Conservation (phyloP, 2,329 filamentous ascomycete genomes). For the Chalara sp. region DNA sequence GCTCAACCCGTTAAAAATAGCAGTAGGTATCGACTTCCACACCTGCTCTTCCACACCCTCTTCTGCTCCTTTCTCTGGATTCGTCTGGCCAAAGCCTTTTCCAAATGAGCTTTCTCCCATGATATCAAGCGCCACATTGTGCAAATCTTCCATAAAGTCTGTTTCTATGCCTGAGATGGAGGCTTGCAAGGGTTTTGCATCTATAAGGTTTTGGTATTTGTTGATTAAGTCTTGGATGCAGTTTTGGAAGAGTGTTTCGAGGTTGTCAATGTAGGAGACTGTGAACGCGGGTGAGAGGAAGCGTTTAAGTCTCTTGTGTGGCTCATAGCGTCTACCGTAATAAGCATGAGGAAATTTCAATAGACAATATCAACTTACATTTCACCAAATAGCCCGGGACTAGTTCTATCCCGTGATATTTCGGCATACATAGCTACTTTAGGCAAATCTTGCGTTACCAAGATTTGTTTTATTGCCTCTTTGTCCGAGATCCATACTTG, state of each 20-base stretch:
- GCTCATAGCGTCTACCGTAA: constrained; percentile 15
- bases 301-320: constrained; percentile 20
- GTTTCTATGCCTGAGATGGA: constrained; percentile 5
- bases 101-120: constrained; percentile 24
- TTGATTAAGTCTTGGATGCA: constrained; percentile 12
- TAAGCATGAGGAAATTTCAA: not conserved
- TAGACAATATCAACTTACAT: constrained; percentile 8
- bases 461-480: constrained; percentile 15
- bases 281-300: constrained; percentile 23
- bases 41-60: constrained; percentile 15
- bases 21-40: constrained; percentile 13
- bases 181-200: constrained; percentile 1
- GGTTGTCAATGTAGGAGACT: constrained; percentile 21
- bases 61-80: constrained; percentile 12
- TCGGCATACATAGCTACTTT: constrained; percentile 21
- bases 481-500: constrained; percentile 20
- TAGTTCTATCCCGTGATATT: constrained; percentile 9
- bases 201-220: constrained; percentile 11
- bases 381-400: constrained; percentile 17
- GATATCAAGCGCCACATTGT: constrained; percentile 23
- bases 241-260: constrained; percentile 17
- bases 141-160: constrained; percentile 23
- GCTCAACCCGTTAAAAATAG: constrained; percentile 15
- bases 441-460: constrained; percentile 16
- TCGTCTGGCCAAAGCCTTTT: constrained; percentile 23